Base-by-base conservation (phyloP, 306 rosid genomes). In the Herpetospermum pedunculosum region DNA sequence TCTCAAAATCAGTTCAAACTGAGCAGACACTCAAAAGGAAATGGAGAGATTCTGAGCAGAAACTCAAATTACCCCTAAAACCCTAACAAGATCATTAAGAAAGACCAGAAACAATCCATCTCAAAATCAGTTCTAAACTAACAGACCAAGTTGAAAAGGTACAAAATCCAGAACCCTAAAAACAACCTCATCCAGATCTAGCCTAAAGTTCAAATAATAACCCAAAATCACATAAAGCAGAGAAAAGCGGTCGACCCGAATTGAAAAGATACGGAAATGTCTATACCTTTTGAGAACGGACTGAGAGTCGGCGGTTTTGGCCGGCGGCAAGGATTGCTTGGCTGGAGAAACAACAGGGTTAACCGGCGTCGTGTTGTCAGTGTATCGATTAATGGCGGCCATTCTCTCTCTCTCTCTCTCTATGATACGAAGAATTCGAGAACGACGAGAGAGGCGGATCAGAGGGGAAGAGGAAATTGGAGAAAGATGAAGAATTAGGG, bases 261-360 rank as follows among this genome's bases (percentile, higher is more conserved):
- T 63, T 5, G 25, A 67, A 26, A 23, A 23, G 54, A 68, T 5
- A 1, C 9, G 11, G 11, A 44, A 29, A 8, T 6, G 26, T 5
- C 44, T 14, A 10, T 48, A 92, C 97, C 98, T 85, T 72, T 81
- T 87, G 75, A 88, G 96, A 85, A 90, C 96, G 59, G 98, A 87
- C 16, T 92, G 98, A 76, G 96, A 87, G 19, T 92, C 96, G 30
- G 83, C 86, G 47, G 80, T 80, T 77, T 88, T 92, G 0, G 88
- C 73, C 4, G 85, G 86, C 18, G 81, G 86, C 19, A 60, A 78
- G 64, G 88, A 48, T 13, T 84, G 88, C 80, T 80, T 92, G 15
- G 85, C 25, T 5, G 86, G 78, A 30, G 77, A 70, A 47, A 46
- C 77, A 32, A 81, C 79, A 48, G 78, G 72, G 44, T 81, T 54